phyloP scores from a whole-genome alignment of 805 yeast species.

The Lachancea kluyveri region DNA sequence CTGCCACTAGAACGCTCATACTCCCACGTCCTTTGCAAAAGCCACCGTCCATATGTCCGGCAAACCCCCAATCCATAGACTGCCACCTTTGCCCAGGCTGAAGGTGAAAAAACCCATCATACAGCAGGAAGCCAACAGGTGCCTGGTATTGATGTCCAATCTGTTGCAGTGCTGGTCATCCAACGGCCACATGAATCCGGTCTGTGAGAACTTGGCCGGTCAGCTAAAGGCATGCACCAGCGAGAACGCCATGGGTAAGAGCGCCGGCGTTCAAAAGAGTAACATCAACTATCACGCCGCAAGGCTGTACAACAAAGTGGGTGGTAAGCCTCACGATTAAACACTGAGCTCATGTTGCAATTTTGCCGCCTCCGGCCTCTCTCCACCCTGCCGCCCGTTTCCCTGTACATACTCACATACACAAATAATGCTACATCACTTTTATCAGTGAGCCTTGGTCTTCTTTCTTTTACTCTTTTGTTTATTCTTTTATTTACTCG shows the following conservation, averaged over 20 bases:
- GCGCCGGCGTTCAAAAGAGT: slow-evolving; percentile 27
- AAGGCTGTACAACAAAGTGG: slow-evolving; percentile 42
- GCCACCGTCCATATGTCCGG: slow-evolving; percentile 23
- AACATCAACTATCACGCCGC: slow-evolving; percentile 50
- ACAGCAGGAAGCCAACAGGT: slow-evolving; percentile 57
- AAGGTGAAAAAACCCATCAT: slow-evolving; percentile 61
- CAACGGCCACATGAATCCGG: slow-evolving; percentile 72
- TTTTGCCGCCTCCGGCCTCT: not conserved
- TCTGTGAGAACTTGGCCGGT: slow-evolving; percentile 57
- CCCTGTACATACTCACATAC: slow-evolving; percentile 3
- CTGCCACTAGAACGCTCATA: too few relatives aligned
- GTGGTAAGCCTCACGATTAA: slow-evolving; percentile 40
- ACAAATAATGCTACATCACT: too few relatives aligned
- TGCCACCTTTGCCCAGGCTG: slow-evolving; percentile 72
- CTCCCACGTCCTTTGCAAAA: too few relatives aligned
- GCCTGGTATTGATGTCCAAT: slow-evolving; percentile 76
- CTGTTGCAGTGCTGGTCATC: slow-evolving; percentile 95
- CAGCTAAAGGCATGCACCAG: slow-evolving; percentile 74
- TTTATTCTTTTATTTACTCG: too few relatives aligned
- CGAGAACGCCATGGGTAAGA: slow-evolving; percentile 25
- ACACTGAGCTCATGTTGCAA: not conserved
- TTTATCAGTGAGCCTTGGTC: too few relatives aligned
- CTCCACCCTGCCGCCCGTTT: too few relatives aligned
- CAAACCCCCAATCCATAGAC: slow-evolving; percentile 35
- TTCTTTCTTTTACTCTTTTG: too few relatives aligned